Base-by-base conservation (phyloP, 768 basidiomycete species). In the Pleurotus platypus region DNA sequence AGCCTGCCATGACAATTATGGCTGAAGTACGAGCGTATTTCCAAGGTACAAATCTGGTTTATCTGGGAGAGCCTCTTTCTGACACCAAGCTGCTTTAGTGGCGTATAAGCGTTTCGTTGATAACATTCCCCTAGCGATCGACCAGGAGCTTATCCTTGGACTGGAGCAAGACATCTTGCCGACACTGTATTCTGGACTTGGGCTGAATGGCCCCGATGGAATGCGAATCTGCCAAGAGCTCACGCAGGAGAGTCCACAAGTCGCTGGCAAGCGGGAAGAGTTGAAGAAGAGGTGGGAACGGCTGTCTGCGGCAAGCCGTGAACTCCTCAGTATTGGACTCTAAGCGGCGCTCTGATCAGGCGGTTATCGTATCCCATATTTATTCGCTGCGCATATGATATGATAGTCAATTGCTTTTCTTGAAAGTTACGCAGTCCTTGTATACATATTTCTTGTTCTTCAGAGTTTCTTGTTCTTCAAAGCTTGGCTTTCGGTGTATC, bases 11-110 rank as follows among this genome's bases (percentile, higher is more conserved):
- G 15, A 62, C 68, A 3, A 86, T 90, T 62, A 89, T 90, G 86
- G 85, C 86, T 0, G 79, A 83, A 56, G 85, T 89, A 1, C 75
- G 86, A 4, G 87, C 84, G 0, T 89, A 90, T 61, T 90, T 89
- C 67, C 85, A 89, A 76, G 88, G 89, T 87, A 62, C 6, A 62
- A 57, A n/a, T 27, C 46, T n/a, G 45, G 9, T 38, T 16, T 35
- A 26, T 20, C 24, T 27, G 27, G 50, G 43, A n/a, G n/a, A n/a
- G n/a, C n/a, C n/a, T 15, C 50, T 46, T 42, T 37, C 13, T 40
- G 22, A 58, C 27, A 6, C 20, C n/a, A 24, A 12, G 46, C 38
- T 18, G 38, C 39, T 59, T 5, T 56, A 87, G 84, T 86, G 1
- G 78, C 82, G 0, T 85, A 81, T 65, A 85, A 85, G 65, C 76